Percentiles rank a stretch among this genome's conserved stretches.
These are phyloP conservation scores for Cucurbita maxima DNA, from an alignment of 306 rosid genomes.

Conservation along the genomic window DNA sequence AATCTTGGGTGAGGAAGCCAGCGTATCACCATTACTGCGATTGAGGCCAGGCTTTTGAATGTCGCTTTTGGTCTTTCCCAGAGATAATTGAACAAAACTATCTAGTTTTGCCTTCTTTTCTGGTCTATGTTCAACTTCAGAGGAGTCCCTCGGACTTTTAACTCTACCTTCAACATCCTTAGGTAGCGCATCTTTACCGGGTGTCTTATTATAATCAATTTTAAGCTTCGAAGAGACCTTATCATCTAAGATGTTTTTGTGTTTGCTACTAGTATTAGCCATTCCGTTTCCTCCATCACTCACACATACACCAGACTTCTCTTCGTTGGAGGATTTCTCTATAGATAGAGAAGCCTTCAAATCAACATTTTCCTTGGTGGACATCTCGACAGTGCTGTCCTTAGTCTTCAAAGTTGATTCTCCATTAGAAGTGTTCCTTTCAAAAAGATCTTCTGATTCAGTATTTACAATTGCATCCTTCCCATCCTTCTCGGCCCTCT, in stretches of 20 bases:
- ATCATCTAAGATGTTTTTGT: conserved; percentile 4
- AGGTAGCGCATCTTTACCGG: not conserved
- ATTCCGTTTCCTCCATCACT: conserved; percentile 5
- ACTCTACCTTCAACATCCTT: conserved; percentile 11
- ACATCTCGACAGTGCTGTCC: conserved; percentile 6
- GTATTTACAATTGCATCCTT: conserved; percentile 18
- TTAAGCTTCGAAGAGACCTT: conserved; percentile 4
- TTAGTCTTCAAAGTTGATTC: conserved; percentile 11
- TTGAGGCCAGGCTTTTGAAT: conserved; percentile 9
- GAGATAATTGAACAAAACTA: conserved; percentile 12
- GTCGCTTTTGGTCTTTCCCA: conserved; percentile 8
- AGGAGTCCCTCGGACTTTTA: not conserved
- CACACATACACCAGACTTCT: conserved; percentile 9
- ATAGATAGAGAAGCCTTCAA: conserved; percentile 9
- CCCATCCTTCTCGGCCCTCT: conserved; percentile 25
- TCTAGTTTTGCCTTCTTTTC: conserved; percentile 31
- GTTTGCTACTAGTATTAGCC: conserved; percentile 3
- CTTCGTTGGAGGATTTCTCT: conserved; percentile 10
- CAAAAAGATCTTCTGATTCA: conserved; percentile 18
- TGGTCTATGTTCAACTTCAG: conserved; percentile 23
- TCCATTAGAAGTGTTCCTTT: conserved; percentile 11
- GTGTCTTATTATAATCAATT: conserved; percentile 16
- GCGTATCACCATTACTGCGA: conserved; percentile 11
- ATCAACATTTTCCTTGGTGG: conserved; percentile 20
- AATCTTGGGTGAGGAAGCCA: conserved; percentile 4